Conservation (phyloP, 257 asterid species). For the Nicotiana benthamiana region DNA sequence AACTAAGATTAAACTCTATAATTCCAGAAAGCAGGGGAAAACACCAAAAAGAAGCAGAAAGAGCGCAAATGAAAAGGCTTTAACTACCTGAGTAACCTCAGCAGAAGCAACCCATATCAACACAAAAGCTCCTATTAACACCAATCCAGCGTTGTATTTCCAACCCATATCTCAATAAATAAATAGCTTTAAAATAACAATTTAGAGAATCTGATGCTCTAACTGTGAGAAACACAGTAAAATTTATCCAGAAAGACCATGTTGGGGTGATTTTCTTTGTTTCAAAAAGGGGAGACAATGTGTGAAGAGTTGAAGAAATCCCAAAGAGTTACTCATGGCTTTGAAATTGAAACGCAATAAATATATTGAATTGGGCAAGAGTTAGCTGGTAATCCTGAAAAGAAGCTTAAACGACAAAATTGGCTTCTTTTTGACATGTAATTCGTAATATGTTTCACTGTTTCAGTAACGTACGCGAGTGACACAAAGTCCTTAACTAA, state of each 20-base stretch:
- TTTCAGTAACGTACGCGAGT: background rate
- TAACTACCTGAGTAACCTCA: conserved; percentile 73
- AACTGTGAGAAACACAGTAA: background rate
- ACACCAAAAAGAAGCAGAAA: background rate
- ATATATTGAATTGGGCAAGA: background rate
- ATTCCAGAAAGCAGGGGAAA: background rate
- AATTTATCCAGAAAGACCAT: background rate
- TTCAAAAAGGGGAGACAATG: background rate
- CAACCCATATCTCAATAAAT: conserved; percentile 36
- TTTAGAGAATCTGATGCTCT: background rate
- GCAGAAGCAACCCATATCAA: conserved; percentile 83
- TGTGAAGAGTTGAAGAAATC: background rate
- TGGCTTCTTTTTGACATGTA: background rate
- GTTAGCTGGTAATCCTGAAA: background rate
- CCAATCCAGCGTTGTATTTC: conserved; percentile 65
- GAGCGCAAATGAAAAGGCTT: background rate
- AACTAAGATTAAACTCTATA: background rate
- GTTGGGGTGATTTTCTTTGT: background rate
- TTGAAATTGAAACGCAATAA: background rate
- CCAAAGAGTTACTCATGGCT: background rate
- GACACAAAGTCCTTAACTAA: background rate
- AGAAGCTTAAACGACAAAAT: background rate
- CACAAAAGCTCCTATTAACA: conserved; percentile 68
- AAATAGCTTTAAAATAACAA: background rate
- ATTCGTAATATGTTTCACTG: background rate